Evolutionary conservation across 768 basidiomycete genomes (phyloP), one percentile per base, ranked within the genome.

Genomic region (Gymnopilus dilepis): DNA sequence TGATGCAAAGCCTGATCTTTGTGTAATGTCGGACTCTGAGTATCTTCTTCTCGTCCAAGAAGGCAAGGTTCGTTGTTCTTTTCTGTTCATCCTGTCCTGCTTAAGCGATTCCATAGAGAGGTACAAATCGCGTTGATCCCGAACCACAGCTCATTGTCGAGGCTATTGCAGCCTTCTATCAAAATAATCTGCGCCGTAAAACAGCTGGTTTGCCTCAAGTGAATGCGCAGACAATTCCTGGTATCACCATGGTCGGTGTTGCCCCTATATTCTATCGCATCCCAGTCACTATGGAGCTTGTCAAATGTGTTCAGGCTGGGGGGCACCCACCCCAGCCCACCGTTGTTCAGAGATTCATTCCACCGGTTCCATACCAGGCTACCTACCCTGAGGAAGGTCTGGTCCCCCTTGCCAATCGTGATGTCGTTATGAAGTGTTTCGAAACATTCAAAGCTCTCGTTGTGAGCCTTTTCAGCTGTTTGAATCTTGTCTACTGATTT

Each of bases 91-190:
- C 24, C 4, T 45, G n/a, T 22, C n/a, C 11, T 19, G 13, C 13
- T 57, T 22, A 48, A 4, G 24, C 56, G 30, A 11, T 19, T 12
- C 7, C 52, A 26, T 22, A 52, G 37, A 8, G 38, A 26, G 15
- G 21, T 26, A 4, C 6, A 7, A 22, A 21, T 6, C 30, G 17
- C 21, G 28, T 50, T 8, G 66, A 75, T 58, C 71, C 71, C 19
- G 74, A 76, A 51, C 66, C 76, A 12, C 71, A 70, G 55, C 62
- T 78, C 31, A 68, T 77, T 26, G 76, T 73, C 12, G 63, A 65
- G 34, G 72, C 74, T 5, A 70, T 78, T 48, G 75, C 76, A 12
- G 74, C 74, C 24, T 75, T 69, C 64, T 61, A 66, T 54, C 64
- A 68, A 42, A 76, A 72, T 65, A 72, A 73, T 59, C 37, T 42